Evolutionary conservation across 805 yeast species (phyloP).

Genomic region (Zygoascus tannicola): DNA sequence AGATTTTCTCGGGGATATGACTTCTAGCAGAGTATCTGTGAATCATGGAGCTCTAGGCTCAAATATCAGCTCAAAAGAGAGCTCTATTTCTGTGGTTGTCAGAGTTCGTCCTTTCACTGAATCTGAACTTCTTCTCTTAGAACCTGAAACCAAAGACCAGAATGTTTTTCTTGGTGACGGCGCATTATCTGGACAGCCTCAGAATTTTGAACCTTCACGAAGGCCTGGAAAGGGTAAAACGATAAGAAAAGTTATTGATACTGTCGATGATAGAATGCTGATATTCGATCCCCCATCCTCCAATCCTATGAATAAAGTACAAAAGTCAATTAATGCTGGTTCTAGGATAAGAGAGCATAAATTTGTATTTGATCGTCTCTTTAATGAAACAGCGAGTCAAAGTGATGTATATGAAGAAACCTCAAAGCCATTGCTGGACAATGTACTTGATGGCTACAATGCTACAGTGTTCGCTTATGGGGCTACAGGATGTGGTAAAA

Average conservation of each 20-base stretch:
- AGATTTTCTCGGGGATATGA: not conserved
- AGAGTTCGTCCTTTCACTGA: slow-evolving; percentile 76
- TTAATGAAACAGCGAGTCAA: slow-evolving; percentile 59
- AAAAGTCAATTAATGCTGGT: slow-evolving; percentile 24
- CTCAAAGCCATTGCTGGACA: slow-evolving; percentile 61
- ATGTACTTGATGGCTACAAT: slow-evolving; percentile 75
- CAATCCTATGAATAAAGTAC: slow-evolving; percentile 49
- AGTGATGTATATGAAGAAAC: slow-evolving; percentile 57
- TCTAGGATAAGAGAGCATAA: slow-evolving; percentile 56
- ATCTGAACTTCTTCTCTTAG: slow-evolving; percentile 42
- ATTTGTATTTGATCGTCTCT: slow-evolving; percentile 73
- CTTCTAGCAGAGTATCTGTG: not conserved
- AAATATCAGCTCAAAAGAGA: slow-evolving; percentile 13
- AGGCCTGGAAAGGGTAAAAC: slow-evolving; percentile 30
- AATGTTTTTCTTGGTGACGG: slow-evolving; percentile 47
- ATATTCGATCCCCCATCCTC: slow-evolving; percentile 77
- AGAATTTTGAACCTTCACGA: slow-evolving; percentile 11
- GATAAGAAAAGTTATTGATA: slow-evolving; percentile 60
- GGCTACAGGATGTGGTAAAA: slow-evolving; percentile 95
- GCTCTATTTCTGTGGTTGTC: slow-evolving; percentile 29
- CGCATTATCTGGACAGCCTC: slow-evolving; percentile 28
- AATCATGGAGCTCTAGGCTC: not conserved
- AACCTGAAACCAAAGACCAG: slow-evolving; percentile 31
- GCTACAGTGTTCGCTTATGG: slow-evolving; percentile 94
- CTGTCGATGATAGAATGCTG: slow-evolving; percentile 77